phyloP scores from a whole-genome alignment of 2,329 filamentous ascomycete genomes.

The Cytospora leucostoma region DNA sequence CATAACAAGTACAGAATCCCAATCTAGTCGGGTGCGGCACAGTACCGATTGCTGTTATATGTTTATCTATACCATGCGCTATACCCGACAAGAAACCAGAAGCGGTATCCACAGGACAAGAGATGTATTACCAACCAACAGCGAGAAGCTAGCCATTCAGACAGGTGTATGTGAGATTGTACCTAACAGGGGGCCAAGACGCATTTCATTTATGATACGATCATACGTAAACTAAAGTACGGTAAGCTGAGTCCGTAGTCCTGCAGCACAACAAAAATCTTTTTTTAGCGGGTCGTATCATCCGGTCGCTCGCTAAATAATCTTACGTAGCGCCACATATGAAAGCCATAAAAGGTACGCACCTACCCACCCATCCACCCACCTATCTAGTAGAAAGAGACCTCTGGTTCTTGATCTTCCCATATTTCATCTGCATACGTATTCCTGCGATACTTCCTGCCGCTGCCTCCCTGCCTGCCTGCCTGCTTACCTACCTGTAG shows the following conservation, averaged over 20 bases:
- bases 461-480: no score
- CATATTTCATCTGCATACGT: slow-evolving; percentile 2
- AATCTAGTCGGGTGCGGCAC: neutral
- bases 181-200: slow-evolving; percentile 12
- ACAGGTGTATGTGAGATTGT: slow-evolving; percentile 20
- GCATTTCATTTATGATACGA: slow-evolving; percentile 23
- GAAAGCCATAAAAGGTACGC: slow-evolving; percentile 19
- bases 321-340: slow-evolving; percentile 23
- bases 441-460: slow-evolving; percentile 9
- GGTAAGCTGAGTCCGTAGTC: slow-evolving; percentile 8
- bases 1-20: neutral
- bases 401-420: slow-evolving; percentile 8
- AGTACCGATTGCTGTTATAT: neutral
- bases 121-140: slow-evolving; percentile 10
- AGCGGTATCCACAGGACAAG: neutral
- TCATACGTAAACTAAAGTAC: neutral
- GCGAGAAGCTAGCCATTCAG: slow-evolving; percentile 2
- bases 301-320: slow-evolving; percentile 17
- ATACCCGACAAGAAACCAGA: slow-evolving; percentile 2
- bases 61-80: neutral
- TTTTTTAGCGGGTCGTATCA: slow-evolving; percentile 26
- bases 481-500: no score
- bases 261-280: slow-evolving; percentile 19
- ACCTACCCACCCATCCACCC: slow-evolving; percentile 14
- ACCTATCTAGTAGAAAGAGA: neutral